Evolutionary conservation across 768 basidiomycete genomes (phyloP), one percentile per base, ranked within the genome.

Genomic region (Pisolithus sp.): DNA sequence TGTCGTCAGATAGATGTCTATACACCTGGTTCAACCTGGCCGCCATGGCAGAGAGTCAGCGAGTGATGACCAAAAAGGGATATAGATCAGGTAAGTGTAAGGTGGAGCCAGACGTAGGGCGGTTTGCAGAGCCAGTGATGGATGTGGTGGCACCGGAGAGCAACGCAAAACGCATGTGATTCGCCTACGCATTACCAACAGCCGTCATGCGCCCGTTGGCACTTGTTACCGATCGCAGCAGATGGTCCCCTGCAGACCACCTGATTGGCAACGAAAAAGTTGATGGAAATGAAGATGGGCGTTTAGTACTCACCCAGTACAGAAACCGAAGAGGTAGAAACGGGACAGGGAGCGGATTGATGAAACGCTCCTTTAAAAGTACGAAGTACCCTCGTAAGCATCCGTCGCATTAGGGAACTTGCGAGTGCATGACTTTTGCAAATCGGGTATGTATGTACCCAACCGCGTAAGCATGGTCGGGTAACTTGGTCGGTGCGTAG

Each of bases 11-110:
- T 28, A 87, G 62, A 61, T 89, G 86, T 51, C 71, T 71, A 49
- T 74, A 64, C 44, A 88, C 57, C 64, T 86, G 84, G 52, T 77
- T 73, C 34, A 86, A 68, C 70, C 86, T 84, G 64, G 65, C 62
- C 28, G 77, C 67, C 83, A 83, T 84, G 58, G 56, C 44, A 42
- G 46, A 60, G 40, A 55, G 53, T 43, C 28, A 45, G 42, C 23
- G 23, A 56, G 38, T 34, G 12, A 13, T 48, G 21, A 38, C 17
- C 20, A 8, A 46, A n/a, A 36, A 20, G 21, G 43, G 15, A 26
- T n/a, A 34, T 17, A 10, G 46, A 18, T 6, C n/a, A 36, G 18
- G 4, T 4, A 34, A 20, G 42, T 12, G 21, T 24, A 23, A 24
- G 31, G 23, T 36, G 17, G 44, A 40, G 41, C 9, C 23, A 41